These are phyloP conservation scores for Solanum chmielewskii DNA, from an alignment of 257 asterid genomes.

Conservation along the genomic window DNA sequence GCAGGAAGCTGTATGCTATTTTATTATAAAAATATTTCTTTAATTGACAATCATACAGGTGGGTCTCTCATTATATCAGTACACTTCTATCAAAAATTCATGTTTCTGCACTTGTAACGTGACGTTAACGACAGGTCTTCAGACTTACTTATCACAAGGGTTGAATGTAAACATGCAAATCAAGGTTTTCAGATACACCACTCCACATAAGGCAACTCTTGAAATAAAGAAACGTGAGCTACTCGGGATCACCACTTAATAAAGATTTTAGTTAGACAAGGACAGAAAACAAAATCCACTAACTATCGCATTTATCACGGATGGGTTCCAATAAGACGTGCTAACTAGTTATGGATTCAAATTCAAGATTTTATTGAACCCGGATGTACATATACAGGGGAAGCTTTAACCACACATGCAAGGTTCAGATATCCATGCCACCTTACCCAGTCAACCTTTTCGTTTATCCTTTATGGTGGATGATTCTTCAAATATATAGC, in stretches of 20 bases:
- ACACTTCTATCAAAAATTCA: background rate
- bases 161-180: background rate
- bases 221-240: background rate
- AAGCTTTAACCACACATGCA: background rate
- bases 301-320: background rate
- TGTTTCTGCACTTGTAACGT: background rate
- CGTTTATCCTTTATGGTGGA: background rate
- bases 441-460: background rate
- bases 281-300: background rate
- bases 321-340: background rate
- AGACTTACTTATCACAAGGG: background rate
- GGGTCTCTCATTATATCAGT: background rate
- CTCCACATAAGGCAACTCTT: background rate
- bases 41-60: background rate
- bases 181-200: background rate
- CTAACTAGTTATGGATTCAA: background rate
- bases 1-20: background rate
- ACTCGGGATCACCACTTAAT: background rate
- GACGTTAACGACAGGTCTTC: background rate
- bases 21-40: background rate
- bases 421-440: background rate
- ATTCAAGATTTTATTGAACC: background rate
- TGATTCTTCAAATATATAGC: background rate
- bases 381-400: background rate
- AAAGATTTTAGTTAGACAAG: background rate